A percentile compares a stretch with the other conserved stretches of the same genome.
These are phyloP conservation scores for Aspergillus japonicus DNA, from an alignment of 2,329 filamentous ascomycete genomes.

Conservation along the genomic window DNA sequence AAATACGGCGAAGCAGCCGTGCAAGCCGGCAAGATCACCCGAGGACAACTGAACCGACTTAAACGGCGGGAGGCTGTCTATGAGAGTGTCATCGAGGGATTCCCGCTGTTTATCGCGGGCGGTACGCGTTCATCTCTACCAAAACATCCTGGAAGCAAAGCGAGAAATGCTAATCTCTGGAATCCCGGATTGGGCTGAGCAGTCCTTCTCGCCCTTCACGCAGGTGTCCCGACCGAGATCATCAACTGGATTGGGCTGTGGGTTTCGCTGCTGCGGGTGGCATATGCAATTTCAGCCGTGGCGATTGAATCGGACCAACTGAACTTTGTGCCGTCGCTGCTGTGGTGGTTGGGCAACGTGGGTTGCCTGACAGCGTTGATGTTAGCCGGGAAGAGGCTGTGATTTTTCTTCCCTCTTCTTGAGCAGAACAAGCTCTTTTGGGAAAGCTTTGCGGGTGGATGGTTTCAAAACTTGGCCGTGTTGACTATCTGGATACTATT, in stretches of 20 bases:
- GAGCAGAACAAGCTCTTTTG: conserved; percentile 1
- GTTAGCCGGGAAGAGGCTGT: conserved; percentile 34
- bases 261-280: conserved; percentile 38
- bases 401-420: not conserved
- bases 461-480: no score
- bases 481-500: no score
- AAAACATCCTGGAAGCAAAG: not conserved
- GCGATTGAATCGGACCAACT: conserved; percentile 29
- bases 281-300: conserved; percentile 36
- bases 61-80: conserved; percentile 39
- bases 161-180: not conserved
- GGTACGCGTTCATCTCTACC: not conserved
- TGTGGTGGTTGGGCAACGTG: conserved; percentile 42
- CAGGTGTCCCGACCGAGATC: conserved; percentile 33
- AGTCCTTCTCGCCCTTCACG: conserved; percentile 37
- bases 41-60: conserved; percentile 34
- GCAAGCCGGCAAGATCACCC: conserved; percentile 37
- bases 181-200: no score
- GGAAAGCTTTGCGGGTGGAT: not conserved
- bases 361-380: conserved; percentile 40
- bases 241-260: conserved; percentile 40
- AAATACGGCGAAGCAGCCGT: conserved; percentile 39
- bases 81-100: conserved; percentile 37
- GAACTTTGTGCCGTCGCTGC: conserved; percentile 36
- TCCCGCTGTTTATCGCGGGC: conserved; percentile 38